These are phyloP conservation scores for Elasticomyces elasticus DNA, from an alignment of 495 filamentous ascomycete species.

Conservation along the genomic window DNA sequence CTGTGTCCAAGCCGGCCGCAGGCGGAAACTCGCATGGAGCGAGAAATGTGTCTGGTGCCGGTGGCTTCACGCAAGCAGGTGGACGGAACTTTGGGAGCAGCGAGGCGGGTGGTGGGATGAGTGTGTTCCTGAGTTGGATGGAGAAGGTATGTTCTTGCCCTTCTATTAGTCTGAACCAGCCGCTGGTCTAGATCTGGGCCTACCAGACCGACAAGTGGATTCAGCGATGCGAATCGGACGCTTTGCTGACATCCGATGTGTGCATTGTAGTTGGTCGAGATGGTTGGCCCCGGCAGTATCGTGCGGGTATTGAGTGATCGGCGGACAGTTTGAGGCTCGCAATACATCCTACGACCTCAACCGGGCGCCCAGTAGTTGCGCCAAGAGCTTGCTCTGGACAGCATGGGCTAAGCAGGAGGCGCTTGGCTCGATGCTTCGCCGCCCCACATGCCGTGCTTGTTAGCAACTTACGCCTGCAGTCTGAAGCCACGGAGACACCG, in stretches of 20 bases:
- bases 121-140: conserved; percentile 87
- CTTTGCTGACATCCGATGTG: background rate
- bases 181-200: too few species aligned
- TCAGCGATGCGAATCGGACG: too few species aligned
- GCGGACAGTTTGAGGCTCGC: conserved; percentile 73
- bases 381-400: background rate
- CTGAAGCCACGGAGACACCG: background rate
- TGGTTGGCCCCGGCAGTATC: conserved; percentile 78
- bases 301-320: conserved; percentile 86
- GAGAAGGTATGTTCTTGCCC: conserved; percentile 51
- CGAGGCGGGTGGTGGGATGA: conserved; percentile 81
- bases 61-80: conserved; percentile 69
- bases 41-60: conserved; percentile 73
- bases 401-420: too few species aligned
- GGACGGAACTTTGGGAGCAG: conserved; percentile 47
- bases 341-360: too few species aligned
- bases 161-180: too few species aligned
- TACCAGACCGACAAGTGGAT: too few species aligned
- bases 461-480: background rate
- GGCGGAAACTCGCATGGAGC: conserved; percentile 28
- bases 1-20: background rate
- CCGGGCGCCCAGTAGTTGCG: too few species aligned
- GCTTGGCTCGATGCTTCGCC: background rate
- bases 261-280: conserved; percentile 54
- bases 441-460: background rate